phyloP scores from a whole-genome alignment of 2,329 filamentous ascomycete species.

The Diaporthe sp. region DNA sequence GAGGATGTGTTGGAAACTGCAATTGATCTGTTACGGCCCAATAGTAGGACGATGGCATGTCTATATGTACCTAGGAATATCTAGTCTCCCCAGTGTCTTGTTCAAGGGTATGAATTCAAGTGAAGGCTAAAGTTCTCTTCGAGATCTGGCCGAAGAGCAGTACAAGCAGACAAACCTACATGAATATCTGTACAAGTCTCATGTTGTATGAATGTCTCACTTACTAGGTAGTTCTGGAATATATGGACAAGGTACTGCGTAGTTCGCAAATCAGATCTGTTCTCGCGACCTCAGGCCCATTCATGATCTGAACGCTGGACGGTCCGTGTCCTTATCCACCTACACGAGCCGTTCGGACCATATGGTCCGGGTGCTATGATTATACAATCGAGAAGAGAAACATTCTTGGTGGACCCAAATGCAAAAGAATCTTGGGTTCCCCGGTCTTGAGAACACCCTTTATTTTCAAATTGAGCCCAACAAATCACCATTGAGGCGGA shows the following conservation, averaged over 20 bases:
- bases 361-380: neutral
- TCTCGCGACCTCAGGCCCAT: neutral
- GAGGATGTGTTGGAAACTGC: neutral
- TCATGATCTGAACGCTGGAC: neutral
- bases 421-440: neutral
- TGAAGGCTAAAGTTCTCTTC: neutral
- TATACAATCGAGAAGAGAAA: neutral
- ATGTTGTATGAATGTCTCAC: too few species aligned
- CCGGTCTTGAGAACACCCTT: neutral
- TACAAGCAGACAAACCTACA: neutral
- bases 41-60: neutral
- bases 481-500: neutral
- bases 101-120: neutral
- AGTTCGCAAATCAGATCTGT: neutral
- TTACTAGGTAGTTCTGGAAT: neutral
- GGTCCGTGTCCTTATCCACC: neutral
- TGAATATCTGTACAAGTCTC: neutral
- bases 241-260: neutral
- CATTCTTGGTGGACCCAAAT: neutral
- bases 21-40: neutral
- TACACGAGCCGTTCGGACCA: neutral
- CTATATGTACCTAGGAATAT: too few species aligned
- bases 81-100: neutral
- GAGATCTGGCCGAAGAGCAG: neutral
- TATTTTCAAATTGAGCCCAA: neutral